Evolutionary conservation across 345 rosid species (phyloP).

Genomic region (Syzygium oleosum): DNA sequence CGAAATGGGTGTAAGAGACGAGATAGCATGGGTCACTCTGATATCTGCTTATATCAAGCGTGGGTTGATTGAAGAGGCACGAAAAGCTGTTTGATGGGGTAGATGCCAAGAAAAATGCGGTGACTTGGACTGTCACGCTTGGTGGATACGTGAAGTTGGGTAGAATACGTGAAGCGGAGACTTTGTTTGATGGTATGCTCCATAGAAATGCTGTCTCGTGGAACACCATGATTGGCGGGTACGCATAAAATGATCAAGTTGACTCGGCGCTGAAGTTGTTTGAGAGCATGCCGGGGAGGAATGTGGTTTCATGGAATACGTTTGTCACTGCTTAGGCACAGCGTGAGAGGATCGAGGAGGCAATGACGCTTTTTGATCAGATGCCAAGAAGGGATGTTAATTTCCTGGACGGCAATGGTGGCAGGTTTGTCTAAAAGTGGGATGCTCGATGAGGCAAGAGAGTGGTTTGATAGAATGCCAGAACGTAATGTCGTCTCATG

Average conservation of each 20-base stretch:
- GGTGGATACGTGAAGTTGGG: conserved; percentile 41
- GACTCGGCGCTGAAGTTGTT: conserved; percentile 39
- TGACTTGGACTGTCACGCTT: conserved; percentile 70
- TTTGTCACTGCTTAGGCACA: conserved; percentile 35
- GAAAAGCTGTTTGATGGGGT: conserved; percentile 36
- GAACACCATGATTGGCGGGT: conserved; percentile 73
- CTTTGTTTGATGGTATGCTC: conserved; percentile 51
- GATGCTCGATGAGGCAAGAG: conserved; percentile 55
- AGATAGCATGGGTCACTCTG: conserved; percentile 53
- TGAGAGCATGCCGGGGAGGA: conserved; percentile 52
- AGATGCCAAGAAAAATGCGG: conserved; percentile 50
- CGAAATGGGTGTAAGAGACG: conserved; percentile 48
- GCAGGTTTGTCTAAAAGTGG: conserved; percentile 51
- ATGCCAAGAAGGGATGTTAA: conserved; percentile 60
- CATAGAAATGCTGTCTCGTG: conserved; percentile 56
- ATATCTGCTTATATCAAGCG: conserved; percentile 49
- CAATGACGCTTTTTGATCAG: conserved; percentile 30
- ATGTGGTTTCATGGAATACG: conserved; percentile 59
- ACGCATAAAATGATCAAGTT: conserved; percentile 30
- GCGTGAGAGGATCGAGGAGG: conserved; percentile 53
- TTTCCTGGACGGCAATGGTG: conserved; percentile 61
- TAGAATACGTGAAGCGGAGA: conserved; percentile 43
- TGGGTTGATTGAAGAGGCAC: conserved; percentile 54
- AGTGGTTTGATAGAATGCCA: conserved; percentile 48
- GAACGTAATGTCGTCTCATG: conserved; percentile 57